Evolutionary conservation across 495 filamentous ascomycete genomes (phyloP).

Genomic region (Amphirosellinia nigrospora): DNA sequence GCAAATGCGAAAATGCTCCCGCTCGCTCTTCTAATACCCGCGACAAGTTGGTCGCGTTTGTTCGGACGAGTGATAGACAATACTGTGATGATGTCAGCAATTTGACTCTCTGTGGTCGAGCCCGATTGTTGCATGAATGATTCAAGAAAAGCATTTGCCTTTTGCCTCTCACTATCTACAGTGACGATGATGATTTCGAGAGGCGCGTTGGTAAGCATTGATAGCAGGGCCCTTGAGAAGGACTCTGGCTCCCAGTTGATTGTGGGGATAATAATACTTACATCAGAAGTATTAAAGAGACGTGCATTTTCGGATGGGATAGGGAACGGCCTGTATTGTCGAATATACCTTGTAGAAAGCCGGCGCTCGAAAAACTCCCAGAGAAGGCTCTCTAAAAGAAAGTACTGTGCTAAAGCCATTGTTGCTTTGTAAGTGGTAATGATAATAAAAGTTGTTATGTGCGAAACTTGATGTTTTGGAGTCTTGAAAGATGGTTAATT

Average conservation of each 20-base stretch:
- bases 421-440: not conserved
- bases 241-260: not conserved
- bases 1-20: not conserved
- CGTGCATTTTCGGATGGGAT: not conserved
- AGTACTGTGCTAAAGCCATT: not conserved
- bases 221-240: not conserved
- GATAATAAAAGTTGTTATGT: not conserved
- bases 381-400: not conserved
- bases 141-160: not conserved
- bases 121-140: too few relatives aligned
- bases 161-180: not conserved
- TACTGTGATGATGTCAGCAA: not conserved
- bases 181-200: not conserved
- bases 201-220: not conserved
- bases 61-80: not conserved
- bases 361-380: not conserved
- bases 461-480: not conserved
- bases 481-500: not conserved
- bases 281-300: conserved; percentile 1
- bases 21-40: not conserved
- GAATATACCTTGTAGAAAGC: not conserved
- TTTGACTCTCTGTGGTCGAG: too few relatives aligned
- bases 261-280: not conserved
- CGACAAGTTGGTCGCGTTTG: not conserved
- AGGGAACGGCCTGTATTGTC: not conserved